Evolutionary conservation across 257 asterid species (phyloP).

Genomic region (Primulina huaijiensis): DNA sequence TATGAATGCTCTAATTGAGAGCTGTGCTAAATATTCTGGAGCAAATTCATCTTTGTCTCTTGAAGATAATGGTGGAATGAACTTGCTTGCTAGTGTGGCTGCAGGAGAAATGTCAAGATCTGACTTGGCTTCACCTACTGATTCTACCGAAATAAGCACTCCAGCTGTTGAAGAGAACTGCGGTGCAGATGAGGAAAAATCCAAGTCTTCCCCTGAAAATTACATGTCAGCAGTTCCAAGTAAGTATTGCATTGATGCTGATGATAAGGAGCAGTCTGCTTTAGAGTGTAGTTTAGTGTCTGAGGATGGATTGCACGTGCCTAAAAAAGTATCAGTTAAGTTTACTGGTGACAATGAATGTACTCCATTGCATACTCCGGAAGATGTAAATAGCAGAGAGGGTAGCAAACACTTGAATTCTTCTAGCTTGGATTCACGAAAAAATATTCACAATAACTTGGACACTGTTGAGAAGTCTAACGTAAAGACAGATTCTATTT

Average conservation of each 20-base stretch:
- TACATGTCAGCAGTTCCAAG: conserved; percentile 13
- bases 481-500: conserved; percentile 20
- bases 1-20: conserved; percentile 62
- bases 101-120: conserved; percentile 53
- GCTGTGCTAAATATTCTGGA: conserved; percentile 58
- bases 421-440: conserved; percentile 21
- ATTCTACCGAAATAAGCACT: conserved; percentile 34
- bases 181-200: conserved; percentile 32
- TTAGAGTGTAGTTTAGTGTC: conserved; percentile 18
- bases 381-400: conserved; percentile 26
- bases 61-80: conserved; percentile 59
- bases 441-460: conserved; percentile 25
- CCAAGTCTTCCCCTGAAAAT: conserved; percentile 30
- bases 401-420: conserved; percentile 16
- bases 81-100: conserved; percentile 68
- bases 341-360: conserved; percentile 22
- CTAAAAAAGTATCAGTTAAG: conserved; percentile 7
- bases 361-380: conserved; percentile 19
- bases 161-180: conserved; percentile 39
- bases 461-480: conserved; percentile 25
- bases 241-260: conserved; percentile 25
- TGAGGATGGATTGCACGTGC: conserved; percentile 21
- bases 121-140: conserved; percentile 34
- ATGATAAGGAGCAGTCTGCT: conserved; percentile 33
- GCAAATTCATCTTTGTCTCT: conserved; percentile 38